phyloP scores from a whole-genome alignment of 441 rosid species.

The Lepidium campestre region DNA sequence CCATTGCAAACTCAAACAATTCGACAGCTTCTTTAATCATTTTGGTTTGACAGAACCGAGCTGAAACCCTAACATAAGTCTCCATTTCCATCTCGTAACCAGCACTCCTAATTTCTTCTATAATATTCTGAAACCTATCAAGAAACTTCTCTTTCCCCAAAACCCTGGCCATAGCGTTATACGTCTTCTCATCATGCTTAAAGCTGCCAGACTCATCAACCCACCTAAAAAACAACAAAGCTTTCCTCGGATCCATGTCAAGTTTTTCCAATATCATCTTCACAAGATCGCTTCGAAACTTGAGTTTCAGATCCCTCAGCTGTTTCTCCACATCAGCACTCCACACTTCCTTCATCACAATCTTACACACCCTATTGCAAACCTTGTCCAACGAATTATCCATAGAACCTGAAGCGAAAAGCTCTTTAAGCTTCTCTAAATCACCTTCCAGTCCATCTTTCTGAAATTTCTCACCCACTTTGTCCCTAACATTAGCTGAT shows the following conservation, averaged over 20 bases:
- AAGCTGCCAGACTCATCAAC: constrained; percentile 45
- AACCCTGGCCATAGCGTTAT: constrained; percentile 64
- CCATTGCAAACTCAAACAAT: constrained; percentile 70
- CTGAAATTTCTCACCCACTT: constrained; percentile 46
- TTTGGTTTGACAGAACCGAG: constrained; percentile 49
- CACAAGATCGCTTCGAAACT: constrained; percentile 45
- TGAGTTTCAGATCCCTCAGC: constrained; percentile 38
- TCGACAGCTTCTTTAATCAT: constrained; percentile 61
- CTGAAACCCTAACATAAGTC: constrained; percentile 46
- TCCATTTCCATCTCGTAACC: constrained; percentile 67
- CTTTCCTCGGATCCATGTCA: constrained; percentile 57
- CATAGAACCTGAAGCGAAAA: constrained; percentile 55
- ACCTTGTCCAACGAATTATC: constrained; percentile 49
- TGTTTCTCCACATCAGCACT: constrained; percentile 45
- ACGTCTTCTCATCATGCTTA: constrained; percentile 50
- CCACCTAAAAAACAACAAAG: constrained; percentile 73
- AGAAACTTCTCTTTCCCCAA: constrained; percentile 72
- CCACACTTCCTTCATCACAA: constrained; percentile 67
- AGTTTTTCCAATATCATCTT: constrained; percentile 54
- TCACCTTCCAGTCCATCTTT: constrained; percentile 48
- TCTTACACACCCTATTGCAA: constrained; percentile 52
- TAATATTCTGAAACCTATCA: constrained; percentile 67
- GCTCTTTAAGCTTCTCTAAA: constrained; percentile 45
- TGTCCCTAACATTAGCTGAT: constrained; percentile 48
- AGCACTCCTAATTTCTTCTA: constrained; percentile 46